These are phyloP conservation scores for Sistotremastrum niveocremeum DNA, from an alignment of 768 basidiomycete genomes.

Conservation along the genomic window DNA sequence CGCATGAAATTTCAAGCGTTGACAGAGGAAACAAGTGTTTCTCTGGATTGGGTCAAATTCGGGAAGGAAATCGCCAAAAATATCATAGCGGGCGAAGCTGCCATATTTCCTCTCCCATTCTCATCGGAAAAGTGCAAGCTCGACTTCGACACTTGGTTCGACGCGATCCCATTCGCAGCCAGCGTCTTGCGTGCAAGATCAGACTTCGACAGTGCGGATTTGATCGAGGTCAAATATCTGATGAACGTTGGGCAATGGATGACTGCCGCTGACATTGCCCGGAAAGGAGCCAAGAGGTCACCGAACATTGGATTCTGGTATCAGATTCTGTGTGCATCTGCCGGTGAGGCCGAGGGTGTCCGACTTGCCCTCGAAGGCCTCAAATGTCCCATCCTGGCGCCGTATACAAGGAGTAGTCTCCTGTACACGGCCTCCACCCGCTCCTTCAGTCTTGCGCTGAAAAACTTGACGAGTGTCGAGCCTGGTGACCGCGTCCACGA, in stretches of 20 bases:
- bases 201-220: constrained; percentile 32
- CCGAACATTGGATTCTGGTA: constrained; percentile 52
- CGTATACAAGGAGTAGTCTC: constrained; percentile 42
- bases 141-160: constrained; percentile 46
- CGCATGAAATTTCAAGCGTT: too few species aligned
- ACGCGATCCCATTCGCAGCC: constrained; percentile 47
- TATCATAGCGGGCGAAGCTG: too few species aligned
- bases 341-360: constrained; percentile 32
- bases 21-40: too few species aligned
- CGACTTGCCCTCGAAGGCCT: constrained; percentile 53
- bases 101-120: too few species aligned
- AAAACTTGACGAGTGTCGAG: too few species aligned
- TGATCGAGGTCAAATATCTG: constrained; percentile 47
- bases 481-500: too few species aligned
- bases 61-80: too few species aligned
- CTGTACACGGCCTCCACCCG: constrained; percentile 50
- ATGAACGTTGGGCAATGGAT: constrained; percentile 26
- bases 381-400: constrained; percentile 38
- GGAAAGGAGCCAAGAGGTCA: constrained; percentile 35
- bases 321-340: constrained; percentile 41
- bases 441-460: constrained; percentile 41
- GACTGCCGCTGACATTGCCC: constrained; percentile 35
- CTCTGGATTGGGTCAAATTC: too few species aligned
- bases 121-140: too few species aligned
- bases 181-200: constrained; percentile 35